phyloP scores from a whole-genome alignment of 139 green algal species.

The Micromonas commoda region DNA sequence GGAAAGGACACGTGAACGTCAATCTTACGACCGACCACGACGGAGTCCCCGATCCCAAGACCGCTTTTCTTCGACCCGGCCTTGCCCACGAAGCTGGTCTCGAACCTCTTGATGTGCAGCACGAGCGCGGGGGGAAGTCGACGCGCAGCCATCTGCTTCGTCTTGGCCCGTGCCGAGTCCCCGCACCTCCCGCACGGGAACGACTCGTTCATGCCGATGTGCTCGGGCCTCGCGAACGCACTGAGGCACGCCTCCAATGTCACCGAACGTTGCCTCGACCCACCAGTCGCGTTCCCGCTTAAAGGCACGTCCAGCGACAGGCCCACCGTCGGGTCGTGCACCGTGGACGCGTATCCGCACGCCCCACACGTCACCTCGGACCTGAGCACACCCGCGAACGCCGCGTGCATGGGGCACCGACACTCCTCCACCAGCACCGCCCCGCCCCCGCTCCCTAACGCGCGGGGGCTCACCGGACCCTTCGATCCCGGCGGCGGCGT shows the following conservation, averaged over 20 bases:
- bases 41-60: not conserved
- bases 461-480: no score
- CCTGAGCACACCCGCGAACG: constrained; percentile 73
- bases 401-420: constrained; percentile 34
- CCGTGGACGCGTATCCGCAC: constrained; percentile 72
- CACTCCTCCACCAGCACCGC: constrained; percentile 29
- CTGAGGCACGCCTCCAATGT: constrained; percentile 64
- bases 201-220: constrained; percentile 39
- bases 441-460: no score
- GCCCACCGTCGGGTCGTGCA: constrained; percentile 74
- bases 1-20: constrained; percentile 70
- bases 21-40: constrained; percentile 52
- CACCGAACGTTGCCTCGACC: not conserved
- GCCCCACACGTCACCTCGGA: constrained; percentile 70
- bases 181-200: not conserved
- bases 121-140: constrained; percentile 73
- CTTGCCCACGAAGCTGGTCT: constrained; percentile 47
- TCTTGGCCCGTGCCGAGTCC: constrained; percentile 12
- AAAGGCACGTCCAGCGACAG: constrained; percentile 67
- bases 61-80: not conserved
- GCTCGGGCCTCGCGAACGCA: constrained; percentile 62
- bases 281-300: not conserved
- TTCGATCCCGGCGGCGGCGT: no score
- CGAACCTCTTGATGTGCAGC: constrained; percentile 87
- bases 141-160: constrained; percentile 82